These are phyloP conservation scores for Auriscalpium orientale DNA, from an alignment of 768 basidiomycete species.

Conservation along the genomic window DNA sequence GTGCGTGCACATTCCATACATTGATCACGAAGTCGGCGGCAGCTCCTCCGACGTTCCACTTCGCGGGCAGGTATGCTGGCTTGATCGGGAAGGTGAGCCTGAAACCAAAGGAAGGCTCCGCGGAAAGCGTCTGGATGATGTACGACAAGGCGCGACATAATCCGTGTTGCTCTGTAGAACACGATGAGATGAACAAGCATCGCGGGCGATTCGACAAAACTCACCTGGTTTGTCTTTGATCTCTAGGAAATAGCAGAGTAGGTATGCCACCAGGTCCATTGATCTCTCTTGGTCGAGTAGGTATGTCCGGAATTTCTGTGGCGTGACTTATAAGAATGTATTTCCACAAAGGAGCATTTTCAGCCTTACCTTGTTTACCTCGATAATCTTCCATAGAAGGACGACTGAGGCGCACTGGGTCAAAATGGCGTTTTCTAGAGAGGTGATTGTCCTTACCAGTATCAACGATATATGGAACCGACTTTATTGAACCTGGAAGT, in stretches of 20 bases:
- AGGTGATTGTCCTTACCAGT: slow-evolving; percentile 44
- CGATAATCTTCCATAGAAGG: slow-evolving; percentile 86
- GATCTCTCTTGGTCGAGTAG: slow-evolving; percentile 75
- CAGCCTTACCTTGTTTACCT: slow-evolving; percentile 73
- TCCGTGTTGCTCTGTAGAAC: slow-evolving; percentile 73
- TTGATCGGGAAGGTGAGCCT: slow-evolving; percentile 60
- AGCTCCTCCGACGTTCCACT: slow-evolving; percentile 67
- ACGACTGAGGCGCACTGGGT: slow-evolving; percentile 41
- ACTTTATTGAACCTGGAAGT: slow-evolving; percentile 79
- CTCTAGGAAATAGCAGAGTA: slow-evolving; percentile 76
- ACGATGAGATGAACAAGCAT: neutral
- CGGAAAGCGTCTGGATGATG: slow-evolving; percentile 85
- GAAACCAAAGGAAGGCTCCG: slow-evolving; percentile 71
- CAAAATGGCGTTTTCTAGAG: neutral
- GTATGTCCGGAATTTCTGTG: slow-evolving; percentile 82
- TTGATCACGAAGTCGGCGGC: slow-evolving; percentile 85
- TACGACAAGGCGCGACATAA: slow-evolving; percentile 85
- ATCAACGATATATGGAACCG: slow-evolving; percentile 77
- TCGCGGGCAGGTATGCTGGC: slow-evolving; percentile 54
- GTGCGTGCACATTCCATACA: slow-evolving; percentile 33
- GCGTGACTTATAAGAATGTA: neutral
- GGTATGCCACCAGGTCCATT: slow-evolving; percentile 68
- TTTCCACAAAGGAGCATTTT: neutral
- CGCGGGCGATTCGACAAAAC: slow-evolving; percentile 17
- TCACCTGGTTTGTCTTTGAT: slow-evolving; percentile 91